phyloP scores from a whole-genome alignment of 305 asterid genomes.

The Rubia peregrina region DNA sequence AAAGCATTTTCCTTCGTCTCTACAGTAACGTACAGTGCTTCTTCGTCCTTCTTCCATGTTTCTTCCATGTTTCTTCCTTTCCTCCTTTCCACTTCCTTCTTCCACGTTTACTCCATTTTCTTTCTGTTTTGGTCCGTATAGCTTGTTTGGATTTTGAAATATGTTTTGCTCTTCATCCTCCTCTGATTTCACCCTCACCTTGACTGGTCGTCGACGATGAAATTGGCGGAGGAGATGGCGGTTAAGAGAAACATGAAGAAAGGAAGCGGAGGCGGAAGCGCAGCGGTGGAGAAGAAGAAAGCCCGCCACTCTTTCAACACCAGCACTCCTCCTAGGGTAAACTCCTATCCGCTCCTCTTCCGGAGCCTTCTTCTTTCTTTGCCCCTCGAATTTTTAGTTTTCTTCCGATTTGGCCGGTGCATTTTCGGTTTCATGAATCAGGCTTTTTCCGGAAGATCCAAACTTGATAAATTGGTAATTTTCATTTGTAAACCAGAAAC shows the following conservation, averaged over 20 bases:
- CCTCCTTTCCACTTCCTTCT: too few species aligned
- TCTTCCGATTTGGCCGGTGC: conserved; percentile 1
- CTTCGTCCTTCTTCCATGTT: too few species aligned
- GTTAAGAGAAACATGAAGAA: conserved; percentile 37
- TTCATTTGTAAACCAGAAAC: neutral
- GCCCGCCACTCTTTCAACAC: conserved; percentile 49
- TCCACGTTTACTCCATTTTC: too few species aligned
- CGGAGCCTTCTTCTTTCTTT: neutral
- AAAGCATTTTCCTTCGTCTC: too few species aligned
- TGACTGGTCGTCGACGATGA: too few species aligned
- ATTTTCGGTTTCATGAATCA: neutral
- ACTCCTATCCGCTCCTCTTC: conserved; percentile 6
- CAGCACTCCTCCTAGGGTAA: conserved; percentile 52
- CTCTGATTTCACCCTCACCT: too few species aligned
- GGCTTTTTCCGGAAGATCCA: conserved; percentile 5
- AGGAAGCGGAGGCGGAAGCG: conserved; percentile 49
- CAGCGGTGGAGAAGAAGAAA: conserved; percentile 56
- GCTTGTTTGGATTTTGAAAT: too few species aligned
- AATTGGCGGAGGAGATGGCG: neutral
- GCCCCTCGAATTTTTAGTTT: neutral
- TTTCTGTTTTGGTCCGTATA: too few species aligned
- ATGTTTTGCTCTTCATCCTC: too few species aligned
- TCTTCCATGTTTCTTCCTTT: too few species aligned
- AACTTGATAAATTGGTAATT: neutral
- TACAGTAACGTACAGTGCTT: too few species aligned